Base-by-base conservation (phyloP, 768 basidiomycete species). In the Hemileccinum impolitum region DNA sequence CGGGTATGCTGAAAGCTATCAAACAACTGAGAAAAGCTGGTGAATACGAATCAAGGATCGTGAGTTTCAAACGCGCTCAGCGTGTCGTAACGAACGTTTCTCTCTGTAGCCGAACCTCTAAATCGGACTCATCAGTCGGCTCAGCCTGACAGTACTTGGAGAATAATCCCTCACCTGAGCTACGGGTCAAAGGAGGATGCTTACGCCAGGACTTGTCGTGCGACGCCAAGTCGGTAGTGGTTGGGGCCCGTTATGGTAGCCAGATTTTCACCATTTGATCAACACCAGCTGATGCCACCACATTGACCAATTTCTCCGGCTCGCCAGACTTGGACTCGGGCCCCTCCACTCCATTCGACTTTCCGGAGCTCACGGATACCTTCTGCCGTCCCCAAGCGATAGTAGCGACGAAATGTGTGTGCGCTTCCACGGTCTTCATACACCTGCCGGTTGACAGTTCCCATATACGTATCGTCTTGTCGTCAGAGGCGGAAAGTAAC, bases 391-490 rank as follows among this genome's bases (percentile, higher is more conserved):
- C 90, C 91, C 92, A 94, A 13, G 85, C 76, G 47, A 94, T 78
- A 18, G 83, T 85, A 26, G 84, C 80, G 12, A 94, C 85, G 61
- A 93, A 92, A 61, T 90, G 87, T 26, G 77, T 78, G 64, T 94
- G 93, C 3, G 93, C 92, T 56, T 93, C 89, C 36, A 95, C 79
- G 34, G 82, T 88, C 73, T 90, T 92, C 55, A 85, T 75, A 65
- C 91, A 93, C 53, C 91, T 78, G 0, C 92, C 93, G 3, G 87
- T 88, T 37, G 79, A 76, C 31, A 95, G 72, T 59, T 94, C 93
- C 93, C 93, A 95, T 9, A 94, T 78, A 9, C 90, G 82, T 56
- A 94, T 81, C 10, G 90, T 90, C 69, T 93, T 90, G 74, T 95
- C 93, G 65, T 95, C 93, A 12, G 90, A 88, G 4, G 87, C 90